Conservation (phyloP, 129 eudicot genomes). For the Pulicaria dysenterica region DNA sequence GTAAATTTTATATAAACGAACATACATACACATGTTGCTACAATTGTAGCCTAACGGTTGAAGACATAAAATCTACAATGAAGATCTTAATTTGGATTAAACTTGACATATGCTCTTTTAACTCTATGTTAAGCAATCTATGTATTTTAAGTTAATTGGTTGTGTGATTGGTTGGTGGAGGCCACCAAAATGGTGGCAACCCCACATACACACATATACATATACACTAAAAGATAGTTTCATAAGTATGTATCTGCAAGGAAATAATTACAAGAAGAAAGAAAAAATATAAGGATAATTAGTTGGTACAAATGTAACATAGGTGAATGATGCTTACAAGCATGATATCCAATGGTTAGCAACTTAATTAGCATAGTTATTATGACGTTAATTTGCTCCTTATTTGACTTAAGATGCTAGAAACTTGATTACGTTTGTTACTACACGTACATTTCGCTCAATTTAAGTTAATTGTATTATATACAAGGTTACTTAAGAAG, state of each 20-base stretch:
- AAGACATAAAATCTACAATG: too few species aligned
- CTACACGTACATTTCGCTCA: neutral
- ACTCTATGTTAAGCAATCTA: too few species aligned
- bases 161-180: too few species aligned
- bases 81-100: too few species aligned
- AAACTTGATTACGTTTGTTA: neutral
- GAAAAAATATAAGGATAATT: neutral
- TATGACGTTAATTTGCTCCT: neutral
- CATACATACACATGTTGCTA: neutral
- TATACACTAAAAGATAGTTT: neutral
- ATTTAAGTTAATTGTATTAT: neutral
- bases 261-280: neutral
- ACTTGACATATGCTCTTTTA: too few species aligned
- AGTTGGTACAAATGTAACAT: neutral
- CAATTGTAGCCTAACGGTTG: too few species aligned
- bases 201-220: neutral
- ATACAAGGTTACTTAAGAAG: conserved; percentile 12
- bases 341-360: neutral
- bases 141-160: too few species aligned
- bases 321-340: neutral
- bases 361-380: neutral
- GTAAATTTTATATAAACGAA: neutral
- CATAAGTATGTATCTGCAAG: neutral
- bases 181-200: too few species aligned
- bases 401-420: neutral